Conservation (phyloP, 345 rosid species). For the Sonneratia caseolaris region DNA sequence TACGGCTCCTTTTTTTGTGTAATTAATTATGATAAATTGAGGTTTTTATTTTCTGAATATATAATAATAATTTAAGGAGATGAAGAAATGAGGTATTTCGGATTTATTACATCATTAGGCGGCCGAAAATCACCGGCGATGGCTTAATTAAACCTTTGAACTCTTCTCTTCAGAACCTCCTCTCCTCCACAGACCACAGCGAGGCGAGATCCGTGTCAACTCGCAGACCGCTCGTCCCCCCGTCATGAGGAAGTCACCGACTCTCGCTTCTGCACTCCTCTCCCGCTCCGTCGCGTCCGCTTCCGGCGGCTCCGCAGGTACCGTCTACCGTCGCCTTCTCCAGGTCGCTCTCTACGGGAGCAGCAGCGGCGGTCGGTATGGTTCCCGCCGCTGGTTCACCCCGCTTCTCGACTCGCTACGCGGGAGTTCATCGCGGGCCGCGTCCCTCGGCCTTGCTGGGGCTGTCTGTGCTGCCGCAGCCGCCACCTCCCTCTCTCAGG, state of each 20-base stretch:
- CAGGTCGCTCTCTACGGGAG: constrained; percentile 28
- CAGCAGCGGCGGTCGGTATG: not conserved
- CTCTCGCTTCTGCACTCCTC: constrained; percentile 22
- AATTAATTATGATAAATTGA: too few species aligned
- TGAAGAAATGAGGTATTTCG: too few species aligned
- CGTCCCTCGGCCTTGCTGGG: constrained; percentile 26
- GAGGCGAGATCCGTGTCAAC: constrained; percentile 12
- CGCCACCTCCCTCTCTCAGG: constrained; percentile 20
- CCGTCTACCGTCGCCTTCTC: constrained; percentile 18
- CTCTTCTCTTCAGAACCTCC: too few species aligned
- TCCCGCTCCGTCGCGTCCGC: constrained; percentile 22
- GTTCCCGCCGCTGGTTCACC: constrained; percentile 22
- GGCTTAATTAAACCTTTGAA: not conserved
- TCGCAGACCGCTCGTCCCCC: constrained; percentile 1
- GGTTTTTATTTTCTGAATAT: too few species aligned
- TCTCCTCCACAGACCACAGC: not conserved
- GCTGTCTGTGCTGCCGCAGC: constrained; percentile 19
- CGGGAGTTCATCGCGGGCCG: constrained; percentile 10
- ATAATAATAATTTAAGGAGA: too few species aligned
- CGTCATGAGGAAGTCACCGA: constrained; percentile 35
- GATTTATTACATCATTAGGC: too few species aligned
- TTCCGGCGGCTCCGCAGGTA: constrained; percentile 4
- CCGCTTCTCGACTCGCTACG: constrained; percentile 15
- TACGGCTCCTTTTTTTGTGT: too few species aligned
- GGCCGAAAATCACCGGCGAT: too few species aligned